Base-by-base conservation (phyloP, 2,329 filamentous ascomycete genomes). In the Epichloe uncinata region DNA sequence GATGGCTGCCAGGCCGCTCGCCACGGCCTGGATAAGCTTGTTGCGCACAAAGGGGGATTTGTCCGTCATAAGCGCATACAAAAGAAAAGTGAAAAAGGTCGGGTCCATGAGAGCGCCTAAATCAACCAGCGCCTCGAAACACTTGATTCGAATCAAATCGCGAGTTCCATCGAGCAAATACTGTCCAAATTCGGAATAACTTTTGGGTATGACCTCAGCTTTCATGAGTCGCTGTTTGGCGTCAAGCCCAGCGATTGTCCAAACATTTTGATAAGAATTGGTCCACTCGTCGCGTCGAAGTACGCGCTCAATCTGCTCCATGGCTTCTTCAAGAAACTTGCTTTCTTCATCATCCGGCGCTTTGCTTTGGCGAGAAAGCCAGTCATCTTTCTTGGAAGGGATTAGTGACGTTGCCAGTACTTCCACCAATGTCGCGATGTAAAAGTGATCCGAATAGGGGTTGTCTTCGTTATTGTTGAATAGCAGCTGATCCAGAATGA, bases 381-480 rank as follows among this genome's bases (percentile, higher is more conserved):
- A 63, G 55, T 75, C 69, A 35, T 72, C 67, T 58, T 68, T 61
- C 52, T 72, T 67, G 40, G 66, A 63, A 0, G 74, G 73, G 45
- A 83, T 72, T 26, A 82, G 68, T n/a, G 77, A 80, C 0, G 72
- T 73, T 1, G 79, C 74, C 26, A 84, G 65, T 0, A 76, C 73
- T 41, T 74, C 71, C 8, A 98, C 85, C 22, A 98, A 73, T 20
- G 77, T 85, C 7, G 88, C 82, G 49, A 98, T 80, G 62, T 96
- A 98, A 59, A 87, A 82, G 54, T 90, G 84, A 60, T 98, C 94
- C 5, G 90, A 95, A 61, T 81, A 94, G 46, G 83, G 69, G 58
- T 98, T 98, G 53, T 86, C 84, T 2, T 85, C 83, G 62, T 98
- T 98, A 67, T 98, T 90, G 62, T 98, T 98, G 69, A 89, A 91